A percentile compares a stretch with the other conserved stretches of the same genome.
Conservation (phyloP, 305 asterid genomes). For the Fraxinus xanthoxyloides region DNA sequence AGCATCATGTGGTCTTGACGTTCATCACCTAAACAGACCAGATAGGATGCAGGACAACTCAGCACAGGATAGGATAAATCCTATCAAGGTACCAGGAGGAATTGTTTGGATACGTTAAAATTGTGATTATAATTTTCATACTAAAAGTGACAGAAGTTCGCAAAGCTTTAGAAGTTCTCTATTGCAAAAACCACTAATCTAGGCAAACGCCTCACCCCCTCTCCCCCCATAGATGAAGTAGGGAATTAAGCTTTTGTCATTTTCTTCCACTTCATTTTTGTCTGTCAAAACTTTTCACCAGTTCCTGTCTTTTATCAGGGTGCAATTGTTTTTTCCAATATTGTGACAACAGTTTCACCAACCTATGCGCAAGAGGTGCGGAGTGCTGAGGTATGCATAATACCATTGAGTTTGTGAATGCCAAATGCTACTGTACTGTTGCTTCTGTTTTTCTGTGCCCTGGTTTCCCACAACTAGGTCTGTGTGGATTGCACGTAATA, state of each 20-base stretch:
- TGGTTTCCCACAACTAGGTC: slow-evolving; percentile 2
- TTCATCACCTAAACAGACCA: slow-evolving; percentile 73
- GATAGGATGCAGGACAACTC: slow-evolving; percentile 98
- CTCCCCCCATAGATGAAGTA: not conserved
- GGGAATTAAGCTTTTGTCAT: not conserved
- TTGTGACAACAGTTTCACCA: slow-evolving; percentile 97
- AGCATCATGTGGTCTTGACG: slow-evolving; percentile 96
- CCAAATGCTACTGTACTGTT: not conserved
- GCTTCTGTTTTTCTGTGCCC: not conserved
- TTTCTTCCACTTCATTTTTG: slow-evolving; percentile 20
- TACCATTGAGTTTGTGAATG: slow-evolving; percentile 3
- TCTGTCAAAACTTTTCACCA: slow-evolving; percentile 7
- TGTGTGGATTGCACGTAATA: not conserved
- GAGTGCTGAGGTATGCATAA: slow-evolving; percentile 63
- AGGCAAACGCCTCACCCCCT: not conserved
- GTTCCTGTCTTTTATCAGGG: slow-evolving; percentile 60
- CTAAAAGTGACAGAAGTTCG: not conserved
- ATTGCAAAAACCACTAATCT: not conserved
- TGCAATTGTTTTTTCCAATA: slow-evolving; percentile 93
- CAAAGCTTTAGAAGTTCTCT: not conserved
- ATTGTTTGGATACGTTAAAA: not conserved
- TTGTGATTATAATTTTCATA: not conserved
- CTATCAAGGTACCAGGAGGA: slow-evolving; percentile 63
- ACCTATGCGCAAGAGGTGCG: slow-evolving; percentile 96
- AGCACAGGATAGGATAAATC: slow-evolving; percentile 71